phyloP scores from a whole-genome alignment of 2,329 filamentous ascomycete genomes.

The Aspergillus versicolor region DNA sequence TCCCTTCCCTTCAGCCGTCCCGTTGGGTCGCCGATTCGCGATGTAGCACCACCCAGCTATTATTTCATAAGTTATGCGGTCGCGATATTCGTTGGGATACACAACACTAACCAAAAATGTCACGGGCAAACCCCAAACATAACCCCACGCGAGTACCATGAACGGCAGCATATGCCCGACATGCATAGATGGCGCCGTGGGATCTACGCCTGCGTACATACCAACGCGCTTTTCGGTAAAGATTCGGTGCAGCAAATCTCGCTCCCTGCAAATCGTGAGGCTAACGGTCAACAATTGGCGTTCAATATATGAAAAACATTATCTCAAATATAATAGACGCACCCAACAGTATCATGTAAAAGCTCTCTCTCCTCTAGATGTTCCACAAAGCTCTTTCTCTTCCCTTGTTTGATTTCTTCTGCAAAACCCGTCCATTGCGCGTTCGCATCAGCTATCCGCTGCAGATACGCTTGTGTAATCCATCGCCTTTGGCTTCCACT shows the following conservation, averaged over 20 bases:
- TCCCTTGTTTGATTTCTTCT: constrained; percentile 44
- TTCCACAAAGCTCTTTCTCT: constrained; percentile 43
- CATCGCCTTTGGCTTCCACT: constrained; percentile 30
- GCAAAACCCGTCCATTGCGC: constrained; percentile 42
- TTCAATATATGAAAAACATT: neutral
- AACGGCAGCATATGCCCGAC: constrained; percentile 53
- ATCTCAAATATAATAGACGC: constrained; percentile 9
- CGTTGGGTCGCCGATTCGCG: constrained; percentile 48
- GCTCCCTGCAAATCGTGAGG: constrained; percentile 30
- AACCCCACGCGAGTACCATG: constrained; percentile 52
- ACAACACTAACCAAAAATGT: constrained; percentile 43
- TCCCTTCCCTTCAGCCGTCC: constrained; percentile 44
- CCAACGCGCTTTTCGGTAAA: constrained; percentile 48
- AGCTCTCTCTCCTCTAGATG: constrained; percentile 48
- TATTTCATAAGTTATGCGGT: constrained; percentile 17
- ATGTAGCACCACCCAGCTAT: constrained; percentile 49
- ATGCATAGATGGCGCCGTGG: constrained; percentile 51
- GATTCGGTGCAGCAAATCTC: constrained; percentile 43
- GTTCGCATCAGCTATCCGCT: constrained; percentile 40
- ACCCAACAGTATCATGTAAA: constrained; percentile 50
- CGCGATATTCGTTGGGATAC: neutral
- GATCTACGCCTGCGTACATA: constrained; percentile 50
- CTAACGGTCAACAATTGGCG: constrained; percentile 13
- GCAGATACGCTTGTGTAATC: constrained; percentile 38
- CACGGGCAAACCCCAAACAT: constrained; percentile 48